phyloP scores from a whole-genome alignment of 2,329 filamentous ascomycete species.

The Aspergillus sojae region DNA sequence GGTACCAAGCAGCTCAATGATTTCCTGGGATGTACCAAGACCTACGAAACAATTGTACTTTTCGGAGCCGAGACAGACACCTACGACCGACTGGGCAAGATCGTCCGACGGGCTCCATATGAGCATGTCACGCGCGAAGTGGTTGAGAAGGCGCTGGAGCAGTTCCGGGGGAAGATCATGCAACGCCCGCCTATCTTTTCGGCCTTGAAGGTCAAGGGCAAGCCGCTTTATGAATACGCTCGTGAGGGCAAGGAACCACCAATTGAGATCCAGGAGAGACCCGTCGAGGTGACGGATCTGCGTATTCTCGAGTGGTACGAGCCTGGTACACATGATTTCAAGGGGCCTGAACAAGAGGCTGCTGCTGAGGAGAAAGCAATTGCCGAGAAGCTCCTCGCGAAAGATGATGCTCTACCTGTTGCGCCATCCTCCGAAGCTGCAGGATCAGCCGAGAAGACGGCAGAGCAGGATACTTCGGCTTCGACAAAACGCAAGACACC shows the following conservation, averaged over 20 bases:
- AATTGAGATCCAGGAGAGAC: slow-evolving; percentile 76
- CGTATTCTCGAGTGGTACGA: slow-evolving; percentile 84
- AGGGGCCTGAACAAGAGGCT: slow-evolving; percentile 80
- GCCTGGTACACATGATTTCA: slow-evolving; percentile 75
- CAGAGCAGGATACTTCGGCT: slow-evolving; percentile 17
- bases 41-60: slow-evolving; percentile 84
- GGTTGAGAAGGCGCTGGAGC: slow-evolving; percentile 74
- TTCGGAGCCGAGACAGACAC: slow-evolving; percentile 93
- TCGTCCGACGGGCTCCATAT: slow-evolving; percentile 74
- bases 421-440: slow-evolving; percentile 29
- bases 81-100: slow-evolving; percentile 84
- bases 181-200: slow-evolving; percentile 93
- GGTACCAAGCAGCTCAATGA: slow-evolving; percentile 80
- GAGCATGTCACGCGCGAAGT: slow-evolving; percentile 77
- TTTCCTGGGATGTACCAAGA: slow-evolving; percentile 88
- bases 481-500: slow-evolving; percentile 39
- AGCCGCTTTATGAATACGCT: slow-evolving; percentile 94
- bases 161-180: slow-evolving; percentile 80
- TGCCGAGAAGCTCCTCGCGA: slow-evolving; percentile 66
- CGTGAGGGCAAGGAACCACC: slow-evolving; percentile 85
- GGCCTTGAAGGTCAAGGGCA: slow-evolving; percentile 88
- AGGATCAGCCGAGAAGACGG: slow-evolving; percentile 8
- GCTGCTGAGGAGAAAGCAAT: slow-evolving; percentile 73
- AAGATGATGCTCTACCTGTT: slow-evolving; percentile 33
- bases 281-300: slow-evolving; percentile 75